Evolutionary conservation across 2,329 filamentous ascomycete species (phyloP), one percentile per base, ranked within the genome.

Genomic region (Penicillium sp.): DNA sequence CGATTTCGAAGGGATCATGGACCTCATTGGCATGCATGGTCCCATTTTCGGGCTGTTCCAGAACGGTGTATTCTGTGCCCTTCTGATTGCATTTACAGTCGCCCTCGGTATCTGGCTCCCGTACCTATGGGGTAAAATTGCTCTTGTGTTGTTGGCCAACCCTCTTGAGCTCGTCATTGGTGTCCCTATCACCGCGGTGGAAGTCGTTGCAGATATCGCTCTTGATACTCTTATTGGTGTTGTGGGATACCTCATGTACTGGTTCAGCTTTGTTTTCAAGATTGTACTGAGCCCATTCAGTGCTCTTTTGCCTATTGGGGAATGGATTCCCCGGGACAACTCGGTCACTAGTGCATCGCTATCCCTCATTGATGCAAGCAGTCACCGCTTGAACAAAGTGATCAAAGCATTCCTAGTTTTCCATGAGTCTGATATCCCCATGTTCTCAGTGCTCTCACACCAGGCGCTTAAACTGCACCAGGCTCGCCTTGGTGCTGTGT

Each of bases 1-100:
- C 74, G 94, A 99, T 68, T 85, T 99, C 16, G 94, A 99, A 70
- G 94, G 94, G 0, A 90, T 99, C 50, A 86, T 99, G 79, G 94
- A 99, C 72, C 84, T 99, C 16, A 88, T 99, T 56, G 94, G 94
- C 36, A 95, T 99, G 89, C 90, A 95, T 67, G 94, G 94, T 0
- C 94, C 94, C 0, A 81, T 99, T 3, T 88, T 88, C 14, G 91
- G 91, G 3, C 82, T 99, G 6, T 86, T 97, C 63, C 94, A 99
- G 68, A 99, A 99, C 64, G 91, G 90, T 53, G 86, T 97, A 16
- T 99, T 99, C 73, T 96, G 93, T 70, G 88, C 89, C 8, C 88
- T 97, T 43, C 81, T 99, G 28, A 91, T 99, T 14, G 89, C 90
- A 1, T 84, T 93, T 49, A 96, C 92, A 14, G 86, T 99, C 40